Percentiles rank a stretch among this genome's conserved stretches.
Conservation (phyloP, 768 basidiomycete genomes). For the Pholiota molesta region DNA sequence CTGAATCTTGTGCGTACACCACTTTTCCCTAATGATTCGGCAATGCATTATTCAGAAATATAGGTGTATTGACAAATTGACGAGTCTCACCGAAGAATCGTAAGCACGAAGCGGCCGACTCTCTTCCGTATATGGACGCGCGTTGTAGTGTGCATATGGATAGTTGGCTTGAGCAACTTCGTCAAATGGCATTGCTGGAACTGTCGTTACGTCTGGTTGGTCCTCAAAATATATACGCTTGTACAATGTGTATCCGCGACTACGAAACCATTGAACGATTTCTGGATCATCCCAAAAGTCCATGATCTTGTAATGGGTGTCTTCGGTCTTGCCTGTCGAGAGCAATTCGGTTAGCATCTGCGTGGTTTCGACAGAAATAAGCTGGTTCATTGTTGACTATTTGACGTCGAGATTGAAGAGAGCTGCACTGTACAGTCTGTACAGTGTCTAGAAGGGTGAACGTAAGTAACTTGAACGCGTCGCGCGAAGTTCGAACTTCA, state of each 20-base stretch:
- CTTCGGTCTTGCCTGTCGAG: too few relatives aligned
- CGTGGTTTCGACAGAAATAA: too few relatives aligned
- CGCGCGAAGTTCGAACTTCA: too few relatives aligned
- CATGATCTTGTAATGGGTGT: too few relatives aligned
- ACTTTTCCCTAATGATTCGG: not conserved
- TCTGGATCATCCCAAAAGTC: slow-evolving; percentile 8
- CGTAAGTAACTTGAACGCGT: too few relatives aligned
- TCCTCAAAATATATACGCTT: not conserved
- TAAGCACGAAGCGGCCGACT: not conserved
- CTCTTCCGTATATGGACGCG: not conserved
- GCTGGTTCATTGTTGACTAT: too few relatives aligned
- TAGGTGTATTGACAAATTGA: not conserved
- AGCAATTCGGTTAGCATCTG: too few relatives aligned
- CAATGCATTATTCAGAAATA: too few relatives aligned
- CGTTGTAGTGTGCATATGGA: slow-evolving; percentile 12
- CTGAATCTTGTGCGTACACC: slow-evolving; percentile 24
- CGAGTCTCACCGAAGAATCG: not conserved
- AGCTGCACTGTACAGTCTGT: too few relatives aligned
- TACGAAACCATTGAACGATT: slow-evolving; percentile 10
- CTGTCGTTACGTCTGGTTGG: not conserved
- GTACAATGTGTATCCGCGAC: slow-evolving; percentile 16
- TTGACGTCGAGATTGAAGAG: too few relatives aligned
- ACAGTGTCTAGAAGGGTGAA: too few relatives aligned
- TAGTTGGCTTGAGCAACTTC: slow-evolving; percentile 5
- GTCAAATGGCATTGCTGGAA: slow-evolving; percentile 1